These are phyloP conservation scores for Gyrodon lividus DNA, from an alignment of 768 basidiomycete species.

Conservation along the genomic window DNA sequence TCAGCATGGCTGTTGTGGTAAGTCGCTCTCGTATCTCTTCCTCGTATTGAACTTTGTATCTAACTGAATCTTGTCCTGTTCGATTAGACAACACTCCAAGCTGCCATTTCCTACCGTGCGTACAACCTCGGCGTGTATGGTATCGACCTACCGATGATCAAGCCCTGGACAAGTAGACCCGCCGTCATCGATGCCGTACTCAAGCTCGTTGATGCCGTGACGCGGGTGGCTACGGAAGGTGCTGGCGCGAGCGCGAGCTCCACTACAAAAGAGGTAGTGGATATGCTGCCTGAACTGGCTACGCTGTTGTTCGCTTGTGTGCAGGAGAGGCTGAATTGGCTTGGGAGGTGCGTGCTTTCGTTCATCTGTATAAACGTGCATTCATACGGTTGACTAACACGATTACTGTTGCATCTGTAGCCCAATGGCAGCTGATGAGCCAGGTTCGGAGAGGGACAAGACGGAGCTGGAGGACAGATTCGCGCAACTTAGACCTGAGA, in stretches of 20 bases:
- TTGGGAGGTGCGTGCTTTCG: slow-evolving; percentile 46
- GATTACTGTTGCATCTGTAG: slow-evolving; percentile 30
- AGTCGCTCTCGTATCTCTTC: slow-evolving; percentile 22
- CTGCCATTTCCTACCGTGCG: slow-evolving; percentile 72
- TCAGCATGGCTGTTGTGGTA: slow-evolving; percentile 57
- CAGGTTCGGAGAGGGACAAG: slow-evolving; percentile 52
- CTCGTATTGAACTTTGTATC: neutral
- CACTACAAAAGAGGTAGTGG: slow-evolving; percentile 38
- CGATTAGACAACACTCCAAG: slow-evolving; percentile 63
- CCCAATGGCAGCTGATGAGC: slow-evolving; percentile 44
- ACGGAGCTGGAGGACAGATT: slow-evolving; percentile 67
- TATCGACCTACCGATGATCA: slow-evolving; percentile 63
- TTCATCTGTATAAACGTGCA: neutral
- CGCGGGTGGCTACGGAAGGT: slow-evolving; percentile 28
- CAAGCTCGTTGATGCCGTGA: slow-evolving; percentile 68
- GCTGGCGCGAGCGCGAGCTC: slow-evolving; percentile 2
- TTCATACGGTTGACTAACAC: neutral
- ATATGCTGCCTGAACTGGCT: slow-evolving; percentile 66
- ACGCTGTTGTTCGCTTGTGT: slow-evolving; percentile 61
- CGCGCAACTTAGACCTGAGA: slow-evolving; percentile 65
- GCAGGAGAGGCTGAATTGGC: slow-evolving; percentile 68
- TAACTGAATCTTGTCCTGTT: neutral
- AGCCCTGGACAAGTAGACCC: slow-evolving; percentile 82
- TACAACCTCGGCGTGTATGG: slow-evolving; percentile 77
- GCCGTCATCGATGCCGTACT: slow-evolving; percentile 65